phyloP scores from a whole-genome alignment of 2,329 filamentous ascomycete genomes.

The Exophiala dermatitidis region DNA sequence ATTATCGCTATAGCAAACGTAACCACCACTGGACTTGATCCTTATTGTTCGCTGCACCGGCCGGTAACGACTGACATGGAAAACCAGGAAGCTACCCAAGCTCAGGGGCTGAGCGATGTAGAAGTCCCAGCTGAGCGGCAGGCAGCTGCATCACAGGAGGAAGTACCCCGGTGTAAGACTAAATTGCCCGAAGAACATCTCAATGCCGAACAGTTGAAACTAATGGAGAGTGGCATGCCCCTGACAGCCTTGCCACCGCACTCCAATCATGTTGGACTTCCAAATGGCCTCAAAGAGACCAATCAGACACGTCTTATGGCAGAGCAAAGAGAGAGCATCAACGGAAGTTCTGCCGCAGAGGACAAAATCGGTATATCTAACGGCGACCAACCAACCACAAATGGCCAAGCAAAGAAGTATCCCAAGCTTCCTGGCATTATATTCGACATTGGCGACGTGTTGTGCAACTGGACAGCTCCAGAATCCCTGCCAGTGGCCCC shows the following conservation, averaged over 20 bases:
- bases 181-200: not conserved
- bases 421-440: constrained; percentile 3
- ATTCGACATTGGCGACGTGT: constrained; percentile 5
- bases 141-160: not conserved
- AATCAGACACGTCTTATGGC: not conserved
- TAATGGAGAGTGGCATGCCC: not conserved
- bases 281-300: not conserved
- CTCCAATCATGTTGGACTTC: not conserved
- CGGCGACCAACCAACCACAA: not conserved
- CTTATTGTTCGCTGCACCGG: not conserved
- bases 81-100: not conserved
- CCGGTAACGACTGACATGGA: not conserved
- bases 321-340: not conserved
- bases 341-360: not conserved
- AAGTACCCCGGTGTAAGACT: not conserved
- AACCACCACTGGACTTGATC: not conserved
- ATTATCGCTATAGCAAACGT: not conserved
- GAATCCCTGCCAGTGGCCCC: constrained; percentile 1
- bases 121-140: not conserved
- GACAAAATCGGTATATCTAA: not conserved
- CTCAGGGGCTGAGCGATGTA: not conserved
- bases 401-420: not conserved
- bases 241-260: not conserved
- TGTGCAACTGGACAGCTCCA: constrained; percentile 7
- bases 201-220: not conserved